Evolutionary conservation across 2,329 filamentous ascomycete species (phyloP).

Genomic region (Magnaporthiopsis incrustans): DNA sequence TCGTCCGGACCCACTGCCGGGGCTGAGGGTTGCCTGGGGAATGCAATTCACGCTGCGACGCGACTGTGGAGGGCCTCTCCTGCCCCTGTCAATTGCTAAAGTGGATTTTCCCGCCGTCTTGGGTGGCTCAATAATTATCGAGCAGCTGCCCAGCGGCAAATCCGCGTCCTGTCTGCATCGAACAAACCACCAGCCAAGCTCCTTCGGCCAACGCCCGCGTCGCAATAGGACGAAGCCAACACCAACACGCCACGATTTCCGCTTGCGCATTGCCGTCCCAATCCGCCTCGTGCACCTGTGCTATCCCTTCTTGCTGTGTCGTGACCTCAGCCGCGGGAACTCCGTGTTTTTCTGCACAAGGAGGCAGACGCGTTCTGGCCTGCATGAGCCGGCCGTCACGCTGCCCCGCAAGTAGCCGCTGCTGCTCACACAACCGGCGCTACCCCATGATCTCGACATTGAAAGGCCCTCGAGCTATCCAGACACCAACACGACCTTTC

Average conservation of each 20-base stretch:
- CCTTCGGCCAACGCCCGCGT: background rate
- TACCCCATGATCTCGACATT: background rate
- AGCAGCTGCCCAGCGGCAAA: background rate
- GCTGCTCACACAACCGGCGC: background rate
- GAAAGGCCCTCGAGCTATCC: background rate
- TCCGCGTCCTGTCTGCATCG: background rate
- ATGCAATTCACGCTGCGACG: constrained; percentile 9
- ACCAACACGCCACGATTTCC: background rate
- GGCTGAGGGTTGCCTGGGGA: constrained; percentile 13
- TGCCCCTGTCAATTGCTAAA: background rate
- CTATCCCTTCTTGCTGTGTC: background rate
- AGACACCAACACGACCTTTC: background rate
- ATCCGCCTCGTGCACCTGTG: background rate
- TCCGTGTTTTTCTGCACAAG: background rate
- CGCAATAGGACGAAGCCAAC: background rate
- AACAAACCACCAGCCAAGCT: background rate
- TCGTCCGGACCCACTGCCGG: background rate
- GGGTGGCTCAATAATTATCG: background rate
- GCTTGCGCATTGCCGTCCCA: background rate
- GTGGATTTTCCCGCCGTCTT: background rate
- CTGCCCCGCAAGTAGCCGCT: background rate
- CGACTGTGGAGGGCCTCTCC: background rate
- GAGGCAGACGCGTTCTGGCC: background rate
- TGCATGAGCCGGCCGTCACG: background rate
- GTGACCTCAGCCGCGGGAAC: background rate